phyloP scores from a whole-genome alignment of 2,329 filamentous ascomycete genomes.

The Parascedosporium putredinis region DNA sequence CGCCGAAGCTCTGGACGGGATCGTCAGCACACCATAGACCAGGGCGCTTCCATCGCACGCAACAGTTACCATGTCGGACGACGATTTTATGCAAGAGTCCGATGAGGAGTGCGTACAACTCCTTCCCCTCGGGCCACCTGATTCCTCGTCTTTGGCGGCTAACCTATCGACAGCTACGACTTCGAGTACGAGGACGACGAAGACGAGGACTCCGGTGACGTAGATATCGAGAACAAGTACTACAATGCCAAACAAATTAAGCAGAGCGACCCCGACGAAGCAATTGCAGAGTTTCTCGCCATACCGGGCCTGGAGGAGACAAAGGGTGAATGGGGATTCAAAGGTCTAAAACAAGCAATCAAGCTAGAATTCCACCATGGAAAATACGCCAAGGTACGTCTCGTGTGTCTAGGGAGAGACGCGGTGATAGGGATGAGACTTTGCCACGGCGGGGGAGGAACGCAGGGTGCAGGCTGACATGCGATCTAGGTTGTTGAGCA shows the following conservation, averaged over 20 bases:
- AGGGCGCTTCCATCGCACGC: no score
- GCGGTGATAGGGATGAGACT: no score
- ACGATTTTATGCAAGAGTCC: conserved; percentile 38
- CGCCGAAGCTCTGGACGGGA: no score
- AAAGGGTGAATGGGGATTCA: conserved; percentile 98
- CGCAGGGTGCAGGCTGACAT: background rate
- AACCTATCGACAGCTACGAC: conserved; percentile 52
- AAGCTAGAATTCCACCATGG: conserved; percentile 92
- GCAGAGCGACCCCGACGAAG: conserved; percentile 71
- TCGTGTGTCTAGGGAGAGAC: background rate
- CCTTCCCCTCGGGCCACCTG: background rate
- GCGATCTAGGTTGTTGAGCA: conserved; percentile 67
- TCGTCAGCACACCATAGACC: no score
- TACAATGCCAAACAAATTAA: conserved; percentile 99
- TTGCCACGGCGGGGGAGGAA: no score
- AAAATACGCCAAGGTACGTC: conserved; percentile 66
- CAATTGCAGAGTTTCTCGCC: conserved; percentile 84
- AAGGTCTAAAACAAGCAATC: conserved; percentile 93
- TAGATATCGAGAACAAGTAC: conserved; percentile 98
- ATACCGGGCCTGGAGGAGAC: conserved; percentile 76
- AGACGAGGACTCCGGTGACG: conserved; percentile 76
- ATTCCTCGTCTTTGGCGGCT: background rate
- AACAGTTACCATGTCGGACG: conserved; percentile 35
- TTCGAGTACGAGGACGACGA: conserved; percentile 96
- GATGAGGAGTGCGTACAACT: conserved; percentile 31